These are phyloP conservation scores for Eucalyptus lansdowneana DNA, from an alignment of 345 rosid species.

Conservation along the genomic window DNA sequence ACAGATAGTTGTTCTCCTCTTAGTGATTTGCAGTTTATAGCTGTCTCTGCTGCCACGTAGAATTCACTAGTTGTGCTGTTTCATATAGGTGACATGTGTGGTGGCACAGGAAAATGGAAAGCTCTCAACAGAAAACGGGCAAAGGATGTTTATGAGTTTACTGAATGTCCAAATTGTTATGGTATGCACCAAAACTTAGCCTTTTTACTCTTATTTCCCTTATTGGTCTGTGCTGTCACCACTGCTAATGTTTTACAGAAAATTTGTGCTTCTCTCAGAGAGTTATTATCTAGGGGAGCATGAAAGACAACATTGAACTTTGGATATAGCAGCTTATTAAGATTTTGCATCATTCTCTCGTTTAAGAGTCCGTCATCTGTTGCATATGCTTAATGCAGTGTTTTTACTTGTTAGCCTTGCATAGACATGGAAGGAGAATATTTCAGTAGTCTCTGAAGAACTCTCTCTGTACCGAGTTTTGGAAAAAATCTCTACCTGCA, in stretches of 20 bases:
- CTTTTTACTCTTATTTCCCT: neutral
- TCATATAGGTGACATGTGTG: constrained; percentile 89
- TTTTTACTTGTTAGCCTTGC: neutral
- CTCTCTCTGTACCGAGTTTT: neutral
- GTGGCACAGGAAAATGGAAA: constrained; percentile 99
- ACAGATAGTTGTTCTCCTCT: neutral
- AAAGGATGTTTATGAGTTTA: constrained; percentile 90
- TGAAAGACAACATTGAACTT: neutral
- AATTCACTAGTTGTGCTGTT: neutral
- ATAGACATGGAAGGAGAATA: neutral
- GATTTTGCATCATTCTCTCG: neutral
- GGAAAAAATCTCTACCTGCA: neutral
- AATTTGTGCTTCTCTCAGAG: neutral
- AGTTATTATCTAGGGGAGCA: neutral
- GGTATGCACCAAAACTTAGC: constrained; percentile 19
- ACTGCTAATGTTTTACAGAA: neutral
- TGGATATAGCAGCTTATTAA: neutral
- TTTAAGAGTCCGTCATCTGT: neutral
- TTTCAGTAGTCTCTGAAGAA: neutral
- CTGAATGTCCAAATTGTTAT: constrained; percentile 94
- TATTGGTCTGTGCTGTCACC: neutral
- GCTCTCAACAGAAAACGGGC: constrained; percentile 94
- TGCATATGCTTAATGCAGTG: neutral
- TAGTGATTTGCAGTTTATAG: neutral
- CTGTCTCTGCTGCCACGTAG: neutral